These are phyloP conservation scores for Apiospora saccharicola DNA, from an alignment of 2,329 filamentous ascomycete species.

Conservation along the genomic window DNA sequence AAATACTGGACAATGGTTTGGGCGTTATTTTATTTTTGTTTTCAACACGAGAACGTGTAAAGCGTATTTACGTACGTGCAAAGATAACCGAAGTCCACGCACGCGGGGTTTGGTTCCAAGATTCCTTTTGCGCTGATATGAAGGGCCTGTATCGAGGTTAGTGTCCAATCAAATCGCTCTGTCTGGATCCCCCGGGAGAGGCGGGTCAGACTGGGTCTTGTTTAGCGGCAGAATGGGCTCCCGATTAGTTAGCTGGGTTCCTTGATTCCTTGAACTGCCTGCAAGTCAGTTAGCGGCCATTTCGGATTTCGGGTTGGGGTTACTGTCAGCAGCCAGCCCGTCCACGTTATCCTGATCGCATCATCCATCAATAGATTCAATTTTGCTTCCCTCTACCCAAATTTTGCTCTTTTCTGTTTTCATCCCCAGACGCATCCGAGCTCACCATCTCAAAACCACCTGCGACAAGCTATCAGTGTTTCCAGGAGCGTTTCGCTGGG, in stretches of 20 bases:
- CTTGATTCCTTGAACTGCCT: background rate
- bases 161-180: background rate
- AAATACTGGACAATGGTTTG: background rate
- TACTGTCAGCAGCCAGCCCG: background rate
- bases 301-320: background rate
- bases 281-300: background rate
- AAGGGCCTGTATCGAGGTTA: background rate
- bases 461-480: background rate
- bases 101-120: background rate
- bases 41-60: background rate
- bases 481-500: slow-evolving; percentile 6
- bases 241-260: background rate
- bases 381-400: background rate
- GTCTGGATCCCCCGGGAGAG: background rate
- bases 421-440: background rate
- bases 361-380: background rate
- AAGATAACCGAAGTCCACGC: background rate
- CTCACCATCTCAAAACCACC: slow-evolving; percentile 3
- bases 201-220: background rate
- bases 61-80: too few relatives aligned
- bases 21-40: background rate
- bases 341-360: background rate
- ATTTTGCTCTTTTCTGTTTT: background rate
- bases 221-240: background rate
- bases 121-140: background rate